Conservation (phyloP, 352 stramenopile genomes). For the Bremia lactucae region DNA sequence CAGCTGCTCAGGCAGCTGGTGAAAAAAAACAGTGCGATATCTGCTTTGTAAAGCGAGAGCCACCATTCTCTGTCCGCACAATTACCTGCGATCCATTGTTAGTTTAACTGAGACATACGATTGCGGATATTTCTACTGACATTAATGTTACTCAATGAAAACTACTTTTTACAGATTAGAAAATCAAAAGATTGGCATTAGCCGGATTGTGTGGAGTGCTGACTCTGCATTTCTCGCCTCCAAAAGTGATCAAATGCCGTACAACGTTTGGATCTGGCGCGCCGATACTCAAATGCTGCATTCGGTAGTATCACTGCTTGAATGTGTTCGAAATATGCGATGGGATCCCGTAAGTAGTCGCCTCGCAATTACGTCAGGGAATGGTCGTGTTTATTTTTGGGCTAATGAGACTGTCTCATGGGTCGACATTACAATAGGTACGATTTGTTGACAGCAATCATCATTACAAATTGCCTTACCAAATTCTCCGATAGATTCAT, state of each 20-base stretch:
- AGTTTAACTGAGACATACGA: constrained; percentile 2
- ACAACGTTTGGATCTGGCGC: constrained; percentile 80
- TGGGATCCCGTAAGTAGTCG: constrained; percentile 45
- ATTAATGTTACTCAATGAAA: background rate
- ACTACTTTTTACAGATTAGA: constrained; percentile 34
- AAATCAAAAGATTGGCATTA: constrained; percentile 62
- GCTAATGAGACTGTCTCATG: constrained; percentile 50
- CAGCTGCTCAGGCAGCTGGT: constrained; percentile 41
- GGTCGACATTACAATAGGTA: constrained; percentile 52
- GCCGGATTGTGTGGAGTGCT: constrained; percentile 49
- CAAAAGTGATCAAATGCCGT: constrained; percentile 74
- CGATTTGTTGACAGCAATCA: constrained; percentile 1
- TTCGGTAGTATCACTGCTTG: constrained; percentile 49
- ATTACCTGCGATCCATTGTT: constrained; percentile 59
- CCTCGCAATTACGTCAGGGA: constrained; percentile 47
- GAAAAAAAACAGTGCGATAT: constrained; percentile 40
- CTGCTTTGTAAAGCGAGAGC: constrained; percentile 55
- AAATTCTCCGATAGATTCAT: constrained; percentile 28
- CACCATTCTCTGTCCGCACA: constrained; percentile 64
- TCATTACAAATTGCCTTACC: background rate
- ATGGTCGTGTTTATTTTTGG: constrained; percentile 69
- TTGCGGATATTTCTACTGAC: background rate
- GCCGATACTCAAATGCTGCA: constrained; percentile 64
- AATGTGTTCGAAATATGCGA: constrained; percentile 44
- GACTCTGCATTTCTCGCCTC: constrained; percentile 63